Evolutionary conservation across 2,329 filamentous ascomycete species (phyloP), one percentile per base, ranked within the genome.

Genomic region (Fusarium kyushuense): DNA sequence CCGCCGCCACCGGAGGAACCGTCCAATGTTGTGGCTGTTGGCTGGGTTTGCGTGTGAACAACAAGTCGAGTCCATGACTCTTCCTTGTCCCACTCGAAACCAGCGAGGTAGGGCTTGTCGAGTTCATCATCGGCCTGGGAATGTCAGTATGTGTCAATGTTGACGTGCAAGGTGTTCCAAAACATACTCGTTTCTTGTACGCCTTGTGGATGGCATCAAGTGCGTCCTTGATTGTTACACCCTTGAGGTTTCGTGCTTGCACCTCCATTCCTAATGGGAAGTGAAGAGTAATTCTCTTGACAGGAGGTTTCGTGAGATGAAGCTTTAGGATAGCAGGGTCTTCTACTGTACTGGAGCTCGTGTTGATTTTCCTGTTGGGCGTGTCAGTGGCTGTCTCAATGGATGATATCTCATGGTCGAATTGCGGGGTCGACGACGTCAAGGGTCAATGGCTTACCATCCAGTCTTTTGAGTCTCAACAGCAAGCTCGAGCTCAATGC

Each of bases 181-280:
- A 36, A 79, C 89, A 74, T 81, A 94, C 95, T 88, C 94, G 91
- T 89, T 97, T 97, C 88, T 96, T 97, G 86, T 93, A 97, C 74
- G 92, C 88, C 86, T 97, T 97, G 86, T 97, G 86, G 82, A 98
- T 97, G 75, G 93, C 95, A 79, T 97, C 94, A 79, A 97, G 79
- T 60, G 94, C 94, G 81, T 98, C 95, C 85, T 97, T 97, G 86
- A 98, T 95, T 58, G 95, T 98, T 72, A 98, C 94, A 58, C 95
- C 95, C 81, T 94, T 95, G 74, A 94, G 84, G 82, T 97, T 98
- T 76, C 95, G 89, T 77, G 94, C 95, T 32, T 91, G 92, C 71
- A 97, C 92, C 76, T 95, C 90, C 57, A 96, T 87, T 52, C 95
- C 95, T 54, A 96, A 84, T 17, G 93, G 92, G 86, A 97, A 97